A percentile compares a stretch with the other conserved stretches of the same genome.
phyloP scores from a whole-genome alignment of 2,329 filamentous ascomycete species.

The Pseudonectria foliicola region DNA sequence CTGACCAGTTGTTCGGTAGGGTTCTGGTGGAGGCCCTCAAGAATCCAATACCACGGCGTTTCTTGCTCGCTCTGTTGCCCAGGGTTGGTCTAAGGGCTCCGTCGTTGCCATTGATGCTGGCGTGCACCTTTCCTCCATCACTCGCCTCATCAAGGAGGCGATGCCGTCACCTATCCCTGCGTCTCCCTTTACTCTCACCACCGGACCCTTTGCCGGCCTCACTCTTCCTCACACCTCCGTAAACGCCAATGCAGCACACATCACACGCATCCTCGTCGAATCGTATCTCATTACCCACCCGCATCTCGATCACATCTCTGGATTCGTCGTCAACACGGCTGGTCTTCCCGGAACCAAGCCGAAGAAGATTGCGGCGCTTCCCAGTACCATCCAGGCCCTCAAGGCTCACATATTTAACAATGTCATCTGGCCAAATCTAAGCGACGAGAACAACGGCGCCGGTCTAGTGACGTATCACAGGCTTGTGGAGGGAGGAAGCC shows the following conservation, averaged over 20 bases:
- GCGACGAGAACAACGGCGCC: conserved; percentile 90
- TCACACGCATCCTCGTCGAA: conserved; percentile 74
- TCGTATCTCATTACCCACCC: conserved; percentile 92
- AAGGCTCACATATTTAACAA: conserved; percentile 97
- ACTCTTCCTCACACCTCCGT: conserved; percentile 59
- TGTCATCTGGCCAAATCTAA: conserved; percentile 94
- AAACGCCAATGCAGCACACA: conserved; percentile 70
- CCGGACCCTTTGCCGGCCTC: conserved; percentile 75
- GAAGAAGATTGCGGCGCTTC: conserved; percentile 79
- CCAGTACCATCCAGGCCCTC: conserved; percentile 83
- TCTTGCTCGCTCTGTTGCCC: conserved; percentile 72
- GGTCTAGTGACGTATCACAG: conserved; percentile 87
- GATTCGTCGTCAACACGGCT: conserved; percentile 89
- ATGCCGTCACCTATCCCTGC: conserved; percentile 29
- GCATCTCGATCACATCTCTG: conserved; percentile 91
- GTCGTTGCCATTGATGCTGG: conserved; percentile 91
- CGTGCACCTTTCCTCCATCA: conserved; percentile 79
- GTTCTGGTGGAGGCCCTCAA: conserved; percentile 79
- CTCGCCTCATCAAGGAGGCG: conserved; percentile 63
- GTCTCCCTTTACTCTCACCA: conserved; percentile 46
- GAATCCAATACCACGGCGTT: conserved; percentile 89
- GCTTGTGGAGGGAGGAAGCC: conserved; percentile 81
- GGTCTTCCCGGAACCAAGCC: conserved; percentile 72
- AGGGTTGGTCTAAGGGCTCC: conserved; percentile 75
- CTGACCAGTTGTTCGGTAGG: conserved; percentile 46